These are phyloP conservation scores for Afroboletus lepidellus DNA, from an alignment of 1,284 basidiomycete species.

Conservation along the genomic window DNA sequence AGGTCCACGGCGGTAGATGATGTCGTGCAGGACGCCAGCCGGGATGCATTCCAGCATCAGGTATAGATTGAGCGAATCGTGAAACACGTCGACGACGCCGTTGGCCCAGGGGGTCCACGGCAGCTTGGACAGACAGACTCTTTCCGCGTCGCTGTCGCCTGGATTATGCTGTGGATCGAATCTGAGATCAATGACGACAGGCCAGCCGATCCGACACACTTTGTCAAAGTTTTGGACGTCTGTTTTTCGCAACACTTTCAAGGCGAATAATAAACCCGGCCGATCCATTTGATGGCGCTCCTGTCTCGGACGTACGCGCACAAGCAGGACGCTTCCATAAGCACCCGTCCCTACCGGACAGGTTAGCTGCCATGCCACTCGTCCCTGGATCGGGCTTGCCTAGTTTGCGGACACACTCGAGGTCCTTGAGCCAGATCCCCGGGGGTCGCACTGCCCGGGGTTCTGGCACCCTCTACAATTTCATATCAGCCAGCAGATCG, in stretches of 20 bases:
- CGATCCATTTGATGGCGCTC: constrained; percentile 30
- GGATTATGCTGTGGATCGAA: constrained; percentile 18
- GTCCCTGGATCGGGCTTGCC: constrained; percentile 25
- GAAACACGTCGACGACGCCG: constrained; percentile 43
- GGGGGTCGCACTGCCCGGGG: constrained; percentile 31
- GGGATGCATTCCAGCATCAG: constrained; percentile 48
- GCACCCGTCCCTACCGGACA: constrained; percentile 37
- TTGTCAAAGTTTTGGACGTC: constrained; percentile 29
- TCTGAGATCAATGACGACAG: background rate
- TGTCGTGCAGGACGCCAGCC: constrained; percentile 39
- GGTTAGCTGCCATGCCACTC: constrained; percentile 3
- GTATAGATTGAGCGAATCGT: constrained; percentile 48
- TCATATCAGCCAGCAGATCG: background rate
- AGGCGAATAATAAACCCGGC: constrained; percentile 36
- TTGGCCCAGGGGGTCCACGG: constrained; percentile 54
- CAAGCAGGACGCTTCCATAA: constrained; percentile 43
- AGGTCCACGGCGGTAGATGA: constrained; percentile 35
- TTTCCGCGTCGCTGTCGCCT: constrained; percentile 40
- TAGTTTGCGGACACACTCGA: constrained; percentile 41
- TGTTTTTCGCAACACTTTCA: constrained; percentile 44
- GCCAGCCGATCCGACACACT: constrained; percentile 19
- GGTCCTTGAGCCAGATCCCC: constrained; percentile 34
- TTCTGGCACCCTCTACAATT: constrained; percentile 16
- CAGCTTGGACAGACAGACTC: constrained; percentile 37
- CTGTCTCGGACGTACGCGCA: constrained; percentile 27